Percentiles rank a stretch among this genome's conserved stretches.
These are phyloP conservation scores for Lyophyllum semitale DNA, from an alignment of 768 basidiomycete species.

Conservation along the genomic window DNA sequence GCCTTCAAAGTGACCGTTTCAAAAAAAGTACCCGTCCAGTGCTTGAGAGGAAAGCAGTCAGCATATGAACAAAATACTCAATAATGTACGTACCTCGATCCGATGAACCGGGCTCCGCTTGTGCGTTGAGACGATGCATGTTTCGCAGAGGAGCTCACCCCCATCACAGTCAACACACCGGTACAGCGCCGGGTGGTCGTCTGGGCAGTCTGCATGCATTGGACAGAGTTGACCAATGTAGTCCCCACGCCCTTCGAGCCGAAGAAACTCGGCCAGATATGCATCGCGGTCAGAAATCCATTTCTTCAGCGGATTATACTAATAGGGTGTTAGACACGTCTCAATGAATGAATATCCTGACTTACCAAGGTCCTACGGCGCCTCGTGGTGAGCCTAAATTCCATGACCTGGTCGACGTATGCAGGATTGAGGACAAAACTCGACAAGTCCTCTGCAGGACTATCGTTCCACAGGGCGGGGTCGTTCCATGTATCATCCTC, in stretches of 20 bases:
- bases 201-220: neutral
- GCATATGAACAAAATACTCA: neutral
- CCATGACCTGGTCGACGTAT: no score
- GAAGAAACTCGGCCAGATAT: neutral
- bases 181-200: neutral
- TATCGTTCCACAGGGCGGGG: no score
- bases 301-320: constrained; percentile 2
- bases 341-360: neutral
- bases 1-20: neutral
- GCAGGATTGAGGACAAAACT: no score
- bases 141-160: constrained; percentile 1
- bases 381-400: no score
- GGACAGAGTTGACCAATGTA: neutral
- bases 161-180: constrained; percentile 20
- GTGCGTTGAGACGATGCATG: constrained; percentile 14
- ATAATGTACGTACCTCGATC: constrained; percentile 16
- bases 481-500: no score
- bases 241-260: neutral
- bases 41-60: neutral
- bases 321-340: neutral
- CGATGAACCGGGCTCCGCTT: constrained; percentile 14
- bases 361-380: neutral
- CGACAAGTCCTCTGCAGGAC: no score
- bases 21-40: neutral
- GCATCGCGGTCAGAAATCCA: neutral